A percentile compares a stretch with the other conserved stretches of the same genome.
Evolutionary conservation across 768 basidiomycete genomes (phyloP).

Genomic region (Mycena sanguinolenta): DNA sequence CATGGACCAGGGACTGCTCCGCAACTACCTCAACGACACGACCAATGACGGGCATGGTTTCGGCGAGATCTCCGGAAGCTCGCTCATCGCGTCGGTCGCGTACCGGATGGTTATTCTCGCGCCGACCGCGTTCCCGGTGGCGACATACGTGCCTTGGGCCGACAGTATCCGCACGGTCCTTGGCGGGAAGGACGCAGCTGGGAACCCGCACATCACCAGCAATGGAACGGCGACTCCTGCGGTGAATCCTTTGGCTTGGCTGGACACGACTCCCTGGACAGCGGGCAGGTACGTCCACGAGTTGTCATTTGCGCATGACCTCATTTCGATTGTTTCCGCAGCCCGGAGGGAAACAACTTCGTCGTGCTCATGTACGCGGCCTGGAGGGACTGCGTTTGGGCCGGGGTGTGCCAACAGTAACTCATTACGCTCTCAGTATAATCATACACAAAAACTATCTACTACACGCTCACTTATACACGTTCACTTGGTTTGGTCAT

Average conservation of each 20-base stretch:
- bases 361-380: constrained; percentile 56
- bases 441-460: no score
- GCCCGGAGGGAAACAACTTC: constrained; percentile 57
- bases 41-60: constrained; percentile 50
- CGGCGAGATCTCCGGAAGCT: constrained; percentile 60
- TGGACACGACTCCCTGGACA: constrained; percentile 49
- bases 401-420: constrained; percentile 28
- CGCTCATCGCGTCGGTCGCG: constrained; percentile 53
- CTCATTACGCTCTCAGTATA: not conserved
- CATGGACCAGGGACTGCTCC: constrained; percentile 52
- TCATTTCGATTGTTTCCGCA: not conserved
- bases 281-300: constrained; percentile 43
- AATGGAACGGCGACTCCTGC: constrained; percentile 51
- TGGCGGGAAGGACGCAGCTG: not conserved
- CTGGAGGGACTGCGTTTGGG: constrained; percentile 56
- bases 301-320: not conserved
- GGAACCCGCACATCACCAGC: constrained; percentile 42
- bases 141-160: constrained; percentile 42
- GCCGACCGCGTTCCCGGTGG: constrained; percentile 33
- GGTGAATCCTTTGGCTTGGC: constrained; percentile 57
- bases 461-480: no score
- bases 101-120: constrained; percentile 50
- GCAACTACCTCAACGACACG: constrained; percentile 57
- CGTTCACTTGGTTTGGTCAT: no score
- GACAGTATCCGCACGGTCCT: constrained; percentile 44